Conservation (phyloP, 225 moss, liverwort and hornwort species). For the Asterella californica region DNA sequence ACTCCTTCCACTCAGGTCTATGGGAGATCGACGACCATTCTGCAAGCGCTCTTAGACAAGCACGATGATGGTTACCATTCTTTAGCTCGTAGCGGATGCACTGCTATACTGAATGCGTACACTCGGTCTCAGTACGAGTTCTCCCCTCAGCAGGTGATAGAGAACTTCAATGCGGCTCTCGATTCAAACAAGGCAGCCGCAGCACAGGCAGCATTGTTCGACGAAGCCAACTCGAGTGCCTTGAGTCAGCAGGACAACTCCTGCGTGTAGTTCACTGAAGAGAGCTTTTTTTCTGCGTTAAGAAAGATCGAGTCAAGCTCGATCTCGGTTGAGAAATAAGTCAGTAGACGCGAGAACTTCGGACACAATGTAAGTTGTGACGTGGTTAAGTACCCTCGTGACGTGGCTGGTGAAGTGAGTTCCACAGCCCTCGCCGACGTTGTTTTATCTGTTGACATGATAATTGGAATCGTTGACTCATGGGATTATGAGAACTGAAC, state of each 20-base stretch:
- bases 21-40: constrained; percentile 29
- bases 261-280: constrained; percentile 21
- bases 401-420: too few species aligned
- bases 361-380: too few species aligned
- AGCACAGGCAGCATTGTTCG: constrained; percentile 26
- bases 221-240: constrained; percentile 36
- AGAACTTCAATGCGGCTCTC: constrained; percentile 28
- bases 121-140: constrained; percentile 20
- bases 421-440: too few species aligned
- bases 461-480: too few species aligned
- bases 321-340: too few species aligned
- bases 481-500: too few species aligned
- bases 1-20: constrained; percentile 25
- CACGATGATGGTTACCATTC: constrained; percentile 36
- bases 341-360: too few species aligned
- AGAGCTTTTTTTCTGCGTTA: too few species aligned
- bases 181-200: constrained; percentile 24
- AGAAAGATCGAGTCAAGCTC: too few species aligned
- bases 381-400: too few species aligned
- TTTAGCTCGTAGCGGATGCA: constrained; percentile 24
- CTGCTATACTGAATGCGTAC: constrained; percentile 43
- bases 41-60: constrained; percentile 34
- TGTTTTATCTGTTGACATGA: too few species aligned
- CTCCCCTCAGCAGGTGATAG: constrained; percentile 34
- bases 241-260: constrained; percentile 26